A percentile compares a stretch with the other conserved stretches of the same genome.
phyloP scores from a whole-genome alignment of 1,139 yeast genomes.

The Zygoascus hellenicus region DNA sequence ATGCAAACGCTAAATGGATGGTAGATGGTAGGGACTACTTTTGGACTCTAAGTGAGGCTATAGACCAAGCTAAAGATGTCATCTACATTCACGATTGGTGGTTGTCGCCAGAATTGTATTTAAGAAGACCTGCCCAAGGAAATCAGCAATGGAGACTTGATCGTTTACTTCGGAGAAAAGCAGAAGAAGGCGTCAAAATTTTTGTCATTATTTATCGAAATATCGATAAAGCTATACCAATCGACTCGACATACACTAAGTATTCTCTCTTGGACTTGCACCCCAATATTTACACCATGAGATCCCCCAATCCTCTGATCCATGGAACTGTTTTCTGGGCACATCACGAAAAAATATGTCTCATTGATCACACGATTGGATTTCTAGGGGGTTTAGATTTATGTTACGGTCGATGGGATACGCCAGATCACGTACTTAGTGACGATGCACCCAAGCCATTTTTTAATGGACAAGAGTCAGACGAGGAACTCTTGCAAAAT shows the following conservation, averaged over 20 bases:
- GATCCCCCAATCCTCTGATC: constrained; percentile 92
- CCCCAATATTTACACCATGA: constrained; percentile 78
- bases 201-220: constrained; percentile 93
- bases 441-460: constrained; percentile 57
- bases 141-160: constrained; percentile 94
- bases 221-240: constrained; percentile 88
- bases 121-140: constrained; percentile 92
- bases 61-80: constrained; percentile 90
- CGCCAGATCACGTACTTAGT: constrained; percentile 85
- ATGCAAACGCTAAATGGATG: constrained; percentile 92
- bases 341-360: constrained; percentile 90
- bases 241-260: constrained; percentile 90
- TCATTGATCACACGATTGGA: constrained; percentile 82
- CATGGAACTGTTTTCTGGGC: constrained; percentile 98
- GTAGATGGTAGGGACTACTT: constrained; percentile 95
- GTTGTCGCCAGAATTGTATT: constrained; percentile 88
- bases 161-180: constrained; percentile 79
- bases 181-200: constrained; percentile 90
- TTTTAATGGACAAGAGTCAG: constrained; percentile 25
- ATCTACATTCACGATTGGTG: constrained; percentile 98
- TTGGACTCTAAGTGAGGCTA: constrained; percentile 92
- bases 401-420: constrained; percentile 93
- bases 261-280: constrained; percentile 84
- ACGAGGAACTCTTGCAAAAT: constrained; percentile 14
- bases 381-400: constrained; percentile 94